phyloP scores from a whole-genome alignment of 106 monocot genomes.

The Platanthera guangdongensis region DNA sequence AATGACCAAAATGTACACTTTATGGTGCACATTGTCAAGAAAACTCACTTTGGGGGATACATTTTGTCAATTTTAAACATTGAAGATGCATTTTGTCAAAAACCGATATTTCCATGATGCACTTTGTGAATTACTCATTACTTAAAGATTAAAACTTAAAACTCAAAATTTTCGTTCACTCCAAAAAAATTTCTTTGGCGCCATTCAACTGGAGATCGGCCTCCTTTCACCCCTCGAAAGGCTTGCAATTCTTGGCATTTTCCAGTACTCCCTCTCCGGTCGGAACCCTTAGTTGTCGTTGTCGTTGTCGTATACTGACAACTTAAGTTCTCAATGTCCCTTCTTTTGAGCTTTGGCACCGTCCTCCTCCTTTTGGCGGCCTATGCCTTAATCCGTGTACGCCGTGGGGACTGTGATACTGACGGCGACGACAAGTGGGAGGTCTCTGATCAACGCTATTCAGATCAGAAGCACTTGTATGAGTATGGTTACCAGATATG shows the following conservation, averaged over 20 bases:
- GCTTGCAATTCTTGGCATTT: constrained; percentile 68
- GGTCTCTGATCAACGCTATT: constrained; percentile 19
- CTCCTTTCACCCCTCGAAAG: constrained; percentile 56
- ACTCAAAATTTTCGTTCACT: no score
- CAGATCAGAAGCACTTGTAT: no score
- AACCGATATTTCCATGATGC: no score
- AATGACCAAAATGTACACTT: no score
- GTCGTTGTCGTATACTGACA: constrained; percentile 10
- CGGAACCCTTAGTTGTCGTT: not conserved
- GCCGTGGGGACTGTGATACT: not conserved
- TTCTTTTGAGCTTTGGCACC: constrained; percentile 44
- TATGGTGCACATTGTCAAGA: no score
- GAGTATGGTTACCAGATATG: no score
- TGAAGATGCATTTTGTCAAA: no score
- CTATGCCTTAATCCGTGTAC: constrained; percentile 34
- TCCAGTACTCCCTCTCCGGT: constrained; percentile 65
- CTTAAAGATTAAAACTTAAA: no score
- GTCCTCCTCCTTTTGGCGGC: constrained; percentile 38
- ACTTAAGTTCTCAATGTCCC: constrained; percentile 59
- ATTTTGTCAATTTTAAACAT: no score
- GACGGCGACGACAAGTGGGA: constrained; percentile 46
- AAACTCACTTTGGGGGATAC: no score
- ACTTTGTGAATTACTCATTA: no score
- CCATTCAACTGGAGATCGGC: constrained; percentile 56
- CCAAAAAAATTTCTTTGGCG: constrained; percentile 32